These are phyloP conservation scores for Heliamphora pulchella DNA, from an alignment of 179 eudicot genomes.

Conservation along the genomic window DNA sequence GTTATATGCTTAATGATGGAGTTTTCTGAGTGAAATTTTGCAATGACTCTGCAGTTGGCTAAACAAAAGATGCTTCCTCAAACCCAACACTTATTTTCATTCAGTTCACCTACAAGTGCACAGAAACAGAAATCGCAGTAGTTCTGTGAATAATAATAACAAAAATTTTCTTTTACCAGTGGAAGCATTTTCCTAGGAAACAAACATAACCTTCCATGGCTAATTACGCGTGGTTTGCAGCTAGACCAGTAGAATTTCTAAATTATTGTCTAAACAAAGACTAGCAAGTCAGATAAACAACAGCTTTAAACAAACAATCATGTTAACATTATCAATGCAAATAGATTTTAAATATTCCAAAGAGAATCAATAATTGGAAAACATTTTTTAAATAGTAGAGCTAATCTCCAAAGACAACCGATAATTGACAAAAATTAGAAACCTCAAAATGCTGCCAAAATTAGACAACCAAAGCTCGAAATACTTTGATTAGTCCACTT, in stretches of 20 bases:
- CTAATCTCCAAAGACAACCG: not conserved
- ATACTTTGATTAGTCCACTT: not conserved
- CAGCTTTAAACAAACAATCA: not conserved
- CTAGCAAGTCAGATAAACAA: not conserved
- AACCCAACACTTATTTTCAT: not conserved
- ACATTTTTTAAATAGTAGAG: not conserved
- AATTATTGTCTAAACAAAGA: not conserved
- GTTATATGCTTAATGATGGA: too few relatives aligned
- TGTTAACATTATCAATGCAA: not conserved
- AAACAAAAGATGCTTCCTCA: too few relatives aligned
- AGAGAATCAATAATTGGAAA: too few relatives aligned
- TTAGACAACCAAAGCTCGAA: not conserved
- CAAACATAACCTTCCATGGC: not conserved
- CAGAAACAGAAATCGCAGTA: not conserved
- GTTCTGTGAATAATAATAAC: not conserved
- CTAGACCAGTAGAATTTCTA: not conserved
- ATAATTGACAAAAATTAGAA: not conserved
- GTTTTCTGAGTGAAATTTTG: too few relatives aligned
- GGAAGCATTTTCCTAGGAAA: not conserved
- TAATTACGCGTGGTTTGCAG: not conserved
- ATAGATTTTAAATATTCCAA: too few relatives aligned
- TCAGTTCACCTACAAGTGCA: too few relatives aligned
- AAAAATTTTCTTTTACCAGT: not conserved
- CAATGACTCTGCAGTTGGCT: too few relatives aligned
- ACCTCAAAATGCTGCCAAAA: constrained; percentile 12